phyloP scores from a whole-genome alignment of 2,329 filamentous ascomycete species.

The Pseudogymnoascus sp. region DNA sequence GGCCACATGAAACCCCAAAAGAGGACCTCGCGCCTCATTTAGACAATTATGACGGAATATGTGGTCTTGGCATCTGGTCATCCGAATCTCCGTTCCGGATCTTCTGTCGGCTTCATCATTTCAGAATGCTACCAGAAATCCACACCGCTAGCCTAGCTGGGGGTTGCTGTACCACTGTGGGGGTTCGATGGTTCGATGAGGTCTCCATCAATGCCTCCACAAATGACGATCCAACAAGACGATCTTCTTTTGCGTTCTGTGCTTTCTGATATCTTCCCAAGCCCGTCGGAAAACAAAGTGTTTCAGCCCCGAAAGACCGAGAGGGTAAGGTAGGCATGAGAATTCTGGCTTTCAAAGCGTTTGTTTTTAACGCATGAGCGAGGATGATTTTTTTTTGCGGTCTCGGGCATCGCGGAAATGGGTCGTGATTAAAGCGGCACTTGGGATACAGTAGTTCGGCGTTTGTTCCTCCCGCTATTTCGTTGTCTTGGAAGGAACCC shows the following conservation, averaged over 20 bases:
- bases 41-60: conserved; percentile 1
- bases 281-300: not conserved
- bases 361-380: not conserved
- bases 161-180: not conserved
- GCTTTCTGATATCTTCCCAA: not conserved
- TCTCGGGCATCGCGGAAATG: not conserved
- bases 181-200: conserved; percentile 1
- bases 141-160: not conserved
- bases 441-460: not conserved
- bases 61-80: not conserved
- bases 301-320: not conserved
- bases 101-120: conserved; percentile 2
- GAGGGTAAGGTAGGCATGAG: not conserved
- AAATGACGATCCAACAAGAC: not conserved
- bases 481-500: conserved; percentile 1
- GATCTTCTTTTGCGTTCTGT: not conserved
- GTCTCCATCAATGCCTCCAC: not conserved
- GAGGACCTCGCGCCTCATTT: conserved; percentile 1
- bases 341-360: not conserved
- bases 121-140: not conserved
- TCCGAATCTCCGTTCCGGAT: conserved; percentile 7
- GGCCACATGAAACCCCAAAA: conserved; percentile 7
- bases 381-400: not conserved
- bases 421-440: conserved; percentile 6
- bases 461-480: not conserved